phyloP scores from a whole-genome alignment of 2,329 filamentous ascomycete genomes.

The Fusarium duplospermum region DNA sequence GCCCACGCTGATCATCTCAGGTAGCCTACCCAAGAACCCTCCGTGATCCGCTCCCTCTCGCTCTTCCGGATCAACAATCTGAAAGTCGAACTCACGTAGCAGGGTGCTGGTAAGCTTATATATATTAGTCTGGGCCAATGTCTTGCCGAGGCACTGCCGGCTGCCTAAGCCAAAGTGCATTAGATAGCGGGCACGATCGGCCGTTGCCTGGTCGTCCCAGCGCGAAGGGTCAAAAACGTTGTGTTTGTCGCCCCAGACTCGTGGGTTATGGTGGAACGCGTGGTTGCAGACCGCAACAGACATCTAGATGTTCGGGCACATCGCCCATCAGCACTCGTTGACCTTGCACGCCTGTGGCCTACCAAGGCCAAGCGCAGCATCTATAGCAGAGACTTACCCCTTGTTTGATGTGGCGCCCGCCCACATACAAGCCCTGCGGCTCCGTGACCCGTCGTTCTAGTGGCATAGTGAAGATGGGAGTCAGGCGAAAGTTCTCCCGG shows the following conservation, averaged over 20 bases:
- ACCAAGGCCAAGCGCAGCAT: background rate
- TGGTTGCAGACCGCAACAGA: constrained; percentile 27
- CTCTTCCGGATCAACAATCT: constrained; percentile 15
- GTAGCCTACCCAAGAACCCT: background rate
- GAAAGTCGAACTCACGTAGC: constrained; percentile 15
- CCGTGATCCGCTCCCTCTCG: background rate
- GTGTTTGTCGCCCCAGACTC: constrained; percentile 21
- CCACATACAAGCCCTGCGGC: constrained; percentile 8
- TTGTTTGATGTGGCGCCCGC: constrained; percentile 18
- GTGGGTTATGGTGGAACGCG: constrained; percentile 25
- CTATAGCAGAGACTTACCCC: constrained; percentile 7
- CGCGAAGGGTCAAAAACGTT: constrained; percentile 17
- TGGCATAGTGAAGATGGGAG: constrained; percentile 27
- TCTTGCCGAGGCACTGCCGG: constrained; percentile 27
- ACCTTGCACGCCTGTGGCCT: background rate
- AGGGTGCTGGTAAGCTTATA: constrained; percentile 23
- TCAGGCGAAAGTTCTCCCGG: constrained; percentile 26
- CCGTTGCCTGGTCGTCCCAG: constrained; percentile 12
- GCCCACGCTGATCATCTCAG: background rate
- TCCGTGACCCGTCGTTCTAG: constrained; percentile 14
- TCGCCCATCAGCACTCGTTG: background rate
- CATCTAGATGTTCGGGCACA: background rate
- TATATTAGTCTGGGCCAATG: constrained; percentile 25
- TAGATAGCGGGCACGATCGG: constrained; percentile 4
- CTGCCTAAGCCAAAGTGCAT: constrained; percentile 33